A percentile compares a stretch with the other conserved stretches of the same genome.
phyloP scores from a whole-genome alignment of 2,329 filamentous ascomycete species.

The Lanzia echinophila region DNA sequence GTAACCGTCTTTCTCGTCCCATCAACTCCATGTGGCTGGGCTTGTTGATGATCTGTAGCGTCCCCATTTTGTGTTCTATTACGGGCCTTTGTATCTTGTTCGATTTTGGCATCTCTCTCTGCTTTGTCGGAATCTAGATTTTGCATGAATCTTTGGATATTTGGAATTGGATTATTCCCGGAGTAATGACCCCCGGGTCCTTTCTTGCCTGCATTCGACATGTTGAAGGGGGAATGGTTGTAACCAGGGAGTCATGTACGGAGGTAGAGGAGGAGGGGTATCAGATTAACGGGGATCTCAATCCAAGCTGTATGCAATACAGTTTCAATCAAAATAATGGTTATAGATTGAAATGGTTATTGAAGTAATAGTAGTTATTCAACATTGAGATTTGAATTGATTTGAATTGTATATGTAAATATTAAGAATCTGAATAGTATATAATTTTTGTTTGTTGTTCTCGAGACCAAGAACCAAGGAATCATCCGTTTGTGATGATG shows the following conservation, averaged over 20 bases:
- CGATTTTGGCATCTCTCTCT: conserved; percentile 64
- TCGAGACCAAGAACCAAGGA: no score
- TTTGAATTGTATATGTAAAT: no score
- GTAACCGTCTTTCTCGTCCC: conserved; percentile 57
- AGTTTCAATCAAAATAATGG: neutral
- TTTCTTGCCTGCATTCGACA: conserved; percentile 12
- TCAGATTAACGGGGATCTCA: neutral
- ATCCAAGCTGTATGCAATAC: neutral
- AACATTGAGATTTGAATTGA: no score
- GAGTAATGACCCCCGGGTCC: conserved; percentile 17
- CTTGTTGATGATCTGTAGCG: conserved; percentile 38
- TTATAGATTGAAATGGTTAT: neutral
- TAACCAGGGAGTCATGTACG: neutral
- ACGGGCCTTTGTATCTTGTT: conserved; percentile 40
- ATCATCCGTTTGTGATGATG: no score
- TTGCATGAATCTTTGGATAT: conserved; percentile 42
- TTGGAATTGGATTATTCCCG: conserved; percentile 20
- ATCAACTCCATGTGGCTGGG: conserved; percentile 30
- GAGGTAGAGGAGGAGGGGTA: neutral
- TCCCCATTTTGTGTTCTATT: conserved; percentile 29
- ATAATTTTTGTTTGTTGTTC: no score
- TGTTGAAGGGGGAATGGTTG: neutral
- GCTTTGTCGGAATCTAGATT: conserved; percentile 74
- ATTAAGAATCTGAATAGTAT: no score
- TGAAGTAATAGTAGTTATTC: no score